phyloP scores from a whole-genome alignment of 257 asterid species.

The Penstemon eatonii region DNA sequence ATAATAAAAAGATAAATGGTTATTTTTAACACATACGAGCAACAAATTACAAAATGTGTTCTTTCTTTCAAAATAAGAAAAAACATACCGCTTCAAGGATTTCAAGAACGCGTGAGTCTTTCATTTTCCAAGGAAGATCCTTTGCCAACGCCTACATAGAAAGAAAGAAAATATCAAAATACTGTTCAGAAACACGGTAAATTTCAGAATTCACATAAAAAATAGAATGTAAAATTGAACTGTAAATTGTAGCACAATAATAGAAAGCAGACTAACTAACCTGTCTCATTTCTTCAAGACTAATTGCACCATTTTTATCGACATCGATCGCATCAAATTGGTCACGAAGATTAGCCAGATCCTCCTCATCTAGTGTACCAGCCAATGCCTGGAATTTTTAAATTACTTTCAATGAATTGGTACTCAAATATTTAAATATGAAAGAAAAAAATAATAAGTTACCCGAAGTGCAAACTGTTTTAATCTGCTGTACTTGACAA shows the following conservation, averaged over 20 bases:
- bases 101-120: constrained; percentile 89
- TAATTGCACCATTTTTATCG: constrained; percentile 92
- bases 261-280: constrained; percentile 39
- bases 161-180: neutral
- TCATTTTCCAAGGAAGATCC: constrained; percentile 98
- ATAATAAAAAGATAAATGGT: too few relatives aligned
- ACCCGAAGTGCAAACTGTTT: constrained; percentile 99
- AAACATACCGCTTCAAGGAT: constrained; percentile 92
- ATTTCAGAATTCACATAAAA: neutral
- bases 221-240: neutral
- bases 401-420: constrained; percentile 4
- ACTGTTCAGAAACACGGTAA: too few relatives aligned
- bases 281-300: constrained; percentile 99
- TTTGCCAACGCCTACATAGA: constrained; percentile 80
- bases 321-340: constrained; percentile 97
- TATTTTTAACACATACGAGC: too few relatives aligned
- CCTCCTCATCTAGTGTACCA: constrained; percentile 88
- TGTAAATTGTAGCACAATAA: neutral
- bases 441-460: constrained; percentile 23
- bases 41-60: neutral
- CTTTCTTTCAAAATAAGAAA: neutral
- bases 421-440: constrained; percentile 6
- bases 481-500: constrained; percentile 83
- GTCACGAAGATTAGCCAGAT: constrained; percentile 79
- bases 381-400: constrained; percentile 75